A percentile compares a stretch with the other conserved stretches of the same genome.
Conservation (phyloP, 768 basidiomycete genomes). For the Hygrophorus russula region DNA sequence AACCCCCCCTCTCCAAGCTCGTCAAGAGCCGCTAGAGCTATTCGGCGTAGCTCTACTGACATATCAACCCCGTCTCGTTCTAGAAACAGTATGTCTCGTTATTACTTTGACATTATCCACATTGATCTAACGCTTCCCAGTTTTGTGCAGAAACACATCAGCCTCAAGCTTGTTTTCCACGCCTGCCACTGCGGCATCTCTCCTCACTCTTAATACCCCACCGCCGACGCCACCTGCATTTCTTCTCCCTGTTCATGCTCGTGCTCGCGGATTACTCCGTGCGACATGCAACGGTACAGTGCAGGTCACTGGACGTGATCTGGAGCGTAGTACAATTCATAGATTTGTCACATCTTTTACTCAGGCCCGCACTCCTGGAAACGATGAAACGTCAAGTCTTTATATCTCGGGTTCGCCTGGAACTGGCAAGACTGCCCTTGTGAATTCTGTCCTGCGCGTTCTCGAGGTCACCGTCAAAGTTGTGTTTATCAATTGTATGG, state of each 20-base stretch:
- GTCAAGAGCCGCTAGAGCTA: conserved; percentile 27
- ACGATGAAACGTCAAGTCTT: conserved; percentile 29
- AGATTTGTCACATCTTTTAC: conserved; percentile 51
- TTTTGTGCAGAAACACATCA: conserved; percentile 35
- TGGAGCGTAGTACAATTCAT: conserved; percentile 47
- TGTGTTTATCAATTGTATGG: conserved; percentile 72
- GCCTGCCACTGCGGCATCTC: conserved; percentile 30
- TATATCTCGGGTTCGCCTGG: conserved; percentile 93
- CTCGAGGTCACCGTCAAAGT: conserved; percentile 32
- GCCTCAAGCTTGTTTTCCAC: conserved; percentile 32
- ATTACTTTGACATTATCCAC: not conserved
- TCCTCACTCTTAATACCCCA: conserved; percentile 43
- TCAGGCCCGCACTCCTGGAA: conserved; percentile 15
- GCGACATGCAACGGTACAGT: conserved; percentile 49
- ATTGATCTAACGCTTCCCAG: conserved; percentile 8
- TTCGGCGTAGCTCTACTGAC: conserved; percentile 28
- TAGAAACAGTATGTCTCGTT: conserved; percentile 29
- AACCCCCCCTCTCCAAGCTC: conserved; percentile 23
- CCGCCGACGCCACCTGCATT: conserved; percentile 46
- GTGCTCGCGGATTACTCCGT: conserved; percentile 61
- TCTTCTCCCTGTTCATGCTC: conserved; percentile 40
- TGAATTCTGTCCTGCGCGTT: conserved; percentile 49
- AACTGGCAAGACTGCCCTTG: conserved; percentile 83
- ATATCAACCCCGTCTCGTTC: conserved; percentile 29
- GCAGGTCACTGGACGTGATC: conserved; percentile 56